These are phyloP conservation scores for Cyclaneusma minus DNA, from an alignment of 2,329 filamentous ascomycete species.

Conservation along the genomic window DNA sequence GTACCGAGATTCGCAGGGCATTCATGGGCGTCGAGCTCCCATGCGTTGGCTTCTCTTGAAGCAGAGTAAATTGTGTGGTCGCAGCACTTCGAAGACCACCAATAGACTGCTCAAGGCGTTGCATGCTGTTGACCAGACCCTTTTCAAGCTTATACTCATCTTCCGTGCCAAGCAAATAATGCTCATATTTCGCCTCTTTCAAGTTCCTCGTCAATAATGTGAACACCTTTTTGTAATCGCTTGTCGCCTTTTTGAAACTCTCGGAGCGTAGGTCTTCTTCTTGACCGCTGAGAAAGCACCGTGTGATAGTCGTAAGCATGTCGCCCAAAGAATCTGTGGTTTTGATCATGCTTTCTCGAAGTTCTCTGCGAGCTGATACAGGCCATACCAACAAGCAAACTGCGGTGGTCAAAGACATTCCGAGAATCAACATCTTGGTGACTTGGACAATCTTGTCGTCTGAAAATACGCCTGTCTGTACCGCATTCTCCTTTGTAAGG, in stretches of 20 bases:
- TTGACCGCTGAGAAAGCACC: constrained; percentile 68
- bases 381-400: constrained; percentile 70
- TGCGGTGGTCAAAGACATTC: constrained; percentile 52
- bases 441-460: constrained; percentile 70
- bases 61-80: constrained; percentile 71
- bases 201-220: constrained; percentile 60
- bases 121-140: constrained; percentile 68
- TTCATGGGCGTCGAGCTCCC: no score
- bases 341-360: constrained; percentile 59
- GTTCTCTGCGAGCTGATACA: constrained; percentile 55
- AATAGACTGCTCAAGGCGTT: constrained; percentile 73
- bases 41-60: constrained; percentile 41
- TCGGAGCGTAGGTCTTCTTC: constrained; percentile 60
- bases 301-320: constrained; percentile 68
- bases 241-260: constrained; percentile 45
- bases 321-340: constrained; percentile 63
- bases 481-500: constrained; percentile 78
- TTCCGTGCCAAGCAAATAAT: constrained; percentile 69
- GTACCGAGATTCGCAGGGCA: constrained; percentile 7
- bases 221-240: constrained; percentile 51
- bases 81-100: constrained; percentile 84
- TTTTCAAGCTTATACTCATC: constrained; percentile 65
- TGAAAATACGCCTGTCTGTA: constrained; percentile 70
- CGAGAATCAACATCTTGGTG: constrained; percentile 70
- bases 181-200: constrained; percentile 76